These are phyloP conservation scores for Lathyrus tuberosus DNA, from an alignment of 306 rosid species.

Conservation along the genomic window DNA sequence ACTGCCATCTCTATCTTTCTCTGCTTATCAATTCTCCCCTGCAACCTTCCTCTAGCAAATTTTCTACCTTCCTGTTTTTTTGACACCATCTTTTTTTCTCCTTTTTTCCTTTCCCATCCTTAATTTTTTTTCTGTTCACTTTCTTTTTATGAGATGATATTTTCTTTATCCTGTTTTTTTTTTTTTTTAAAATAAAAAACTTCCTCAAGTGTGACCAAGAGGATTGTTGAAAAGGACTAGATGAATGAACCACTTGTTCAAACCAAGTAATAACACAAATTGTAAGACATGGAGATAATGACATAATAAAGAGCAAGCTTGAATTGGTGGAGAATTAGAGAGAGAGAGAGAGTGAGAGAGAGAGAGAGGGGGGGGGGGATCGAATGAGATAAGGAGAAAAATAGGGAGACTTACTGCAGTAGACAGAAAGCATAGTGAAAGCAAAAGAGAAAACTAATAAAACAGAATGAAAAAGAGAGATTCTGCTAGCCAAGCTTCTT, in stretches of 20 bases:
- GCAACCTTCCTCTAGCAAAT: conserved; percentile 2
- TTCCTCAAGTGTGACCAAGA: neutral
- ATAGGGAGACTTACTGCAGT: no score
- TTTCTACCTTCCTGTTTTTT: neutral
- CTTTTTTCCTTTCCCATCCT: neutral
- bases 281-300: neutral
- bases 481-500: no score
- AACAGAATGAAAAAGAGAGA: no score
- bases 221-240: neutral
- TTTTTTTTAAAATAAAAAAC: no score
- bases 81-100: neutral
- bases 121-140: neutral
- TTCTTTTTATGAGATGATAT: neutral
- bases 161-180: neutral
- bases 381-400: no score
- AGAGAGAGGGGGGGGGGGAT: no score
- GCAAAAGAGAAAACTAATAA: no score
- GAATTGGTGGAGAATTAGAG: no score
- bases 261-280: neutral
- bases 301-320: no score
- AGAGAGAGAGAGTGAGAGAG: no score
- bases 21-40: neutral
- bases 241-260: neutral
- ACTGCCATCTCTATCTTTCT: neutral
- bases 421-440: no score